Percentiles rank a stretch among this genome's conserved stretches.
phyloP scores from a whole-genome alignment of 2,329 filamentous ascomycete species.

The Laburnicola sp. region DNA sequence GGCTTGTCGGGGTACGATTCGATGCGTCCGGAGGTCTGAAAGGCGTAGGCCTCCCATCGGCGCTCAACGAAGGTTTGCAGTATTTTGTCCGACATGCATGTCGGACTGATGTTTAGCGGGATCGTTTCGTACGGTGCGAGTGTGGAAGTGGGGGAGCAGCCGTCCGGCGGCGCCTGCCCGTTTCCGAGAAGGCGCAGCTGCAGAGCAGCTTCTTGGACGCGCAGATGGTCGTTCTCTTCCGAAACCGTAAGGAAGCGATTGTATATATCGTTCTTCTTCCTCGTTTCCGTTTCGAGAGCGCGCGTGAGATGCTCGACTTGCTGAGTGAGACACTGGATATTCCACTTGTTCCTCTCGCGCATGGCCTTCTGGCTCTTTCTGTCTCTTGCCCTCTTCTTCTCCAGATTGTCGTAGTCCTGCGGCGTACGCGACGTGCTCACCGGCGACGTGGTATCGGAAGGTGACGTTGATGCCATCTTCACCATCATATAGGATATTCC shows the following conservation, averaged over 20 bases:
- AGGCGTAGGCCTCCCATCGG: constrained; percentile 23
- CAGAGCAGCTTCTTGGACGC: constrained; percentile 27
- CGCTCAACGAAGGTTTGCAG: constrained; percentile 27
- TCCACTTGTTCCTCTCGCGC: constrained; percentile 28
- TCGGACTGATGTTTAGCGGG: constrained; percentile 26
- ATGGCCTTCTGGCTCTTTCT: constrained; percentile 29
- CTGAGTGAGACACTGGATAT: constrained; percentile 26
- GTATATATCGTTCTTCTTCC: constrained; percentile 20
- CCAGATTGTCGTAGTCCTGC: constrained; percentile 18
- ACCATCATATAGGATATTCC: not conserved
- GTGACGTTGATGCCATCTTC: constrained; percentile 10
- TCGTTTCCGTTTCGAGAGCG: constrained; percentile 17
- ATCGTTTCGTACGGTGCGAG: constrained; percentile 20
- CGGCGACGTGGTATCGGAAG: constrained; percentile 10
- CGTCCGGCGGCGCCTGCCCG: constrained; percentile 13
- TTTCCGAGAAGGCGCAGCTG: constrained; percentile 24
- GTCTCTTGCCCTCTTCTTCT: constrained; percentile 27
- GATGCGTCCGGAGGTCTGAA: constrained; percentile 13
- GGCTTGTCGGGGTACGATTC: constrained; percentile 23
- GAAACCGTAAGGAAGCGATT: constrained; percentile 19
- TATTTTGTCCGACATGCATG: constrained; percentile 24
- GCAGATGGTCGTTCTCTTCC: constrained; percentile 27
- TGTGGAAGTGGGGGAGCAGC: not conserved
- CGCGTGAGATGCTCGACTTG: constrained; percentile 24
- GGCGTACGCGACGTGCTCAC: constrained; percentile 2